Conservation (phyloP, 2,329 filamentous ascomycete genomes). For the Waltergamsia citrina region DNA sequence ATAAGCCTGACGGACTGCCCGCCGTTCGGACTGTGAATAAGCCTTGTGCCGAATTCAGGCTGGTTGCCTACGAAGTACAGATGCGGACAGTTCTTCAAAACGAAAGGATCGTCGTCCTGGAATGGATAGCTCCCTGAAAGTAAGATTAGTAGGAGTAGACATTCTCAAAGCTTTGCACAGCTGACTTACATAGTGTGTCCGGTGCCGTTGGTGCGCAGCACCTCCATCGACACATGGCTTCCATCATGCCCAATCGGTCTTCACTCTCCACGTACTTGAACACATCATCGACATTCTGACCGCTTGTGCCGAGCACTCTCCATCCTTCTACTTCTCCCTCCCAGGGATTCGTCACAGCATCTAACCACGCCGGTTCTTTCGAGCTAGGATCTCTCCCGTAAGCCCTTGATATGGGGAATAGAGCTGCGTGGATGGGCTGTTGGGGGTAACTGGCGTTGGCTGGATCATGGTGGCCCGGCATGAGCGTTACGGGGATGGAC, state of each 20-base stretch:
- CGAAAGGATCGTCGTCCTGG: constrained; percentile 85
- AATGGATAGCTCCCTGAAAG: constrained; percentile 86
- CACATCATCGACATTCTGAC: constrained; percentile 89
- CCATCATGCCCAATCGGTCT: constrained; percentile 80
- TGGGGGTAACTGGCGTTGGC: constrained; percentile 87
- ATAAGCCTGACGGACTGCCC: constrained; percentile 70
- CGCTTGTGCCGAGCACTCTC: constrained; percentile 76
- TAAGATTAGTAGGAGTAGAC: background rate
- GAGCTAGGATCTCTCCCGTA: constrained; percentile 46
- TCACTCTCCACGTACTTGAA: constrained; percentile 81
- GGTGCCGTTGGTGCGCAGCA: constrained; percentile 88
- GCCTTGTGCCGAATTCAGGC: constrained; percentile 62
- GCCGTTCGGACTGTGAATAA: constrained; percentile 57
- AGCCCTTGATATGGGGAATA: constrained; percentile 69
- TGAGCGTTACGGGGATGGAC: constrained; percentile 76
- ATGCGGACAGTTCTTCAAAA: constrained; percentile 77
- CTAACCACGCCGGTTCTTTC: constrained; percentile 59
- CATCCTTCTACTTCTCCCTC: constrained; percentile 86
- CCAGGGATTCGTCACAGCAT: constrained; percentile 88
- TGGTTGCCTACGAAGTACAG: constrained; percentile 87
- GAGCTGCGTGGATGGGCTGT: constrained; percentile 84
- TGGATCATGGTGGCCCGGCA: constrained; percentile 78
- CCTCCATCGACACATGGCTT: constrained; percentile 87
- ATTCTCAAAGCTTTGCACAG: background rate
- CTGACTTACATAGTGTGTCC: constrained; percentile 76